Evolutionary conservation across 352 stramenopile species (phyloP).

Genomic region (Globisporangium acanthophoron): DNA sequence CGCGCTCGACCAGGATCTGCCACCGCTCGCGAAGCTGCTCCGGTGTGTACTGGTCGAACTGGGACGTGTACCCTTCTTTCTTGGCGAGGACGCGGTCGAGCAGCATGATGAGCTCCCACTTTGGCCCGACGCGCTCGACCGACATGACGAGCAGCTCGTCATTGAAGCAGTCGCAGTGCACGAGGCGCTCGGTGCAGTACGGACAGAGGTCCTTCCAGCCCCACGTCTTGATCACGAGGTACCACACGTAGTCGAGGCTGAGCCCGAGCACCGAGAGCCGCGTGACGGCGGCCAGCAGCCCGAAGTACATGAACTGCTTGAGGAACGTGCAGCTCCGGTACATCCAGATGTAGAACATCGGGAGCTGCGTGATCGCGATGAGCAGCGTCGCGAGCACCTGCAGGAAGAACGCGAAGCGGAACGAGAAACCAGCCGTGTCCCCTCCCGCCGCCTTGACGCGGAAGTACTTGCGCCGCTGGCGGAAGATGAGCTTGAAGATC

Average conservation of each 20-base stretch:
- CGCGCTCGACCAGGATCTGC: conserved; percentile 44
- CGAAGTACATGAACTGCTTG: conserved; percentile 67
- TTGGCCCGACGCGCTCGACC: conserved; percentile 50
- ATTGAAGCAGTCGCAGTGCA: conserved; percentile 66
- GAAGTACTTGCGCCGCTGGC: conserved; percentile 64
- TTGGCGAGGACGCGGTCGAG: conserved; percentile 47
- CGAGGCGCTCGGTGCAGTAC: conserved; percentile 57
- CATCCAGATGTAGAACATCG: conserved; percentile 67
- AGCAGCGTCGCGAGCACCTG: conserved; percentile 49
- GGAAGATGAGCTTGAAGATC: conserved; percentile 73
- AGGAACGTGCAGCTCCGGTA: conserved; percentile 57
- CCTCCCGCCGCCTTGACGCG: conserved; percentile 37
- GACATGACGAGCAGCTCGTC: conserved; percentile 57
- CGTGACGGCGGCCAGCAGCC: conserved; percentile 41
- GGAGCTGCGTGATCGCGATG: conserved; percentile 40
- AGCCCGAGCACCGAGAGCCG: conserved; percentile 53
- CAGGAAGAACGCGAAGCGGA: conserved; percentile 47
- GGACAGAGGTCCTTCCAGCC: conserved; percentile 59
- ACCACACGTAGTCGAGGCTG: conserved; percentile 46
- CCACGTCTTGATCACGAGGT: conserved; percentile 47
- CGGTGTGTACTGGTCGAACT: conserved; percentile 49
- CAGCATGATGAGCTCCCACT: conserved; percentile 60
- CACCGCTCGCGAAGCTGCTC: conserved; percentile 58
- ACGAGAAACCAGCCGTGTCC: conserved; percentile 42
- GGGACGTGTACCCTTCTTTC: conserved; percentile 30